Base-by-base conservation (phyloP, 176 grass and related monocot species). In the Eragrostis curvula region DNA sequence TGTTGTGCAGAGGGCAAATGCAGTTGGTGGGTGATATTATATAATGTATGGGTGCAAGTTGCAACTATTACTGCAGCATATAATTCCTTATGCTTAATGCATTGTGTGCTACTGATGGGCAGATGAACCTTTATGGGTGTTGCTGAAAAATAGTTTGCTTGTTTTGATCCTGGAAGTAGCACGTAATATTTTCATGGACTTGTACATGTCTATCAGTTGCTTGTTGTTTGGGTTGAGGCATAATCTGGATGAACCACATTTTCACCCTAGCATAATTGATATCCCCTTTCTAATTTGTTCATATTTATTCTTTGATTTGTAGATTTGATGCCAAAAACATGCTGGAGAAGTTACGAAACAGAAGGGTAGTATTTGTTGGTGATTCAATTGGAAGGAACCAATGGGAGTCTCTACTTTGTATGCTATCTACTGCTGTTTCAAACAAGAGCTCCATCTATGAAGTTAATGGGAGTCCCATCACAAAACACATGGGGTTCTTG, bases 311-410 rank as follows among this genome's bases (percentile, higher is more conserved):
- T 43, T 70, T 68, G 14, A 20, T 29, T 83, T 61, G 7, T 66
- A 98, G 90, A 64, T 98, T 98, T 68, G 86, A 93, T 82, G 88
- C 88, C 15, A 84, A 56, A 79, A 74, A 71, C 73, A 95, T 95
- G 92, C 79, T 95, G 29, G 79, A 95, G 75, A 82, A 63, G 60
- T 82, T 94, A 24, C 66, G 90, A 30, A 93, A 95, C 78, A 87
- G 44, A 62, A 87, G 92, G 62, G 77, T 98, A 13, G 88, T 85
- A 32, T 98, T 98, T 78, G 88, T 91, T 30, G 96, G 96, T 15
- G 92, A 98, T 70, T 98, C 96, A 15, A 98, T 98, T 57, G 92
- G 95, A 25, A 87, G 95, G 80, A 98, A 98, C 79, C 95, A 98
- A 67, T 98, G 92, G 92, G 95, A 98, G 68, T 98, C 95, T 29